These are phyloP conservation scores for Lepraria neglecta DNA, from an alignment of 495 filamentous ascomycete genomes.

Conservation along the genomic window DNA sequence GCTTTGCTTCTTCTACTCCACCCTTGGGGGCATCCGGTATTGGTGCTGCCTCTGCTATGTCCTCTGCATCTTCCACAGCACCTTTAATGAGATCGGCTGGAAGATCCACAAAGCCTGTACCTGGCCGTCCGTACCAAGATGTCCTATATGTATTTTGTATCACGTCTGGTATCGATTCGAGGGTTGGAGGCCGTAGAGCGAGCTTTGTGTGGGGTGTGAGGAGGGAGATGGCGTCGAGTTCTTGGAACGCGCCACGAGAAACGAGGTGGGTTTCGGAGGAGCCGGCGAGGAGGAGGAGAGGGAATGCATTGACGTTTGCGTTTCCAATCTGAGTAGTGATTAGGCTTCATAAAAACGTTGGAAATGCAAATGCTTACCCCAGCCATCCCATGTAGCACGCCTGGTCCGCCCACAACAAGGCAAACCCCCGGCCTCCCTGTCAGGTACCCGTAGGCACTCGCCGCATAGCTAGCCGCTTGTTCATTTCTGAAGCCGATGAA, in stretches of 20 bases:
- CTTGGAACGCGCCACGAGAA: slow-evolving; percentile 56
- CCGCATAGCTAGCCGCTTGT: slow-evolving; percentile 59
- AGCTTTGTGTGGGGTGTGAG: slow-evolving; percentile 55
- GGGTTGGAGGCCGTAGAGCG: slow-evolving; percentile 43
- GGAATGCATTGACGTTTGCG: slow-evolving; percentile 52
- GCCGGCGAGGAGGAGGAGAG: slow-evolving; percentile 53
- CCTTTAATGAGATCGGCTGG: slow-evolving; percentile 57
- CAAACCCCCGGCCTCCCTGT: slow-evolving; percentile 57
- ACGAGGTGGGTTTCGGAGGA: slow-evolving; percentile 49
- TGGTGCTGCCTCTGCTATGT: slow-evolving; percentile 18
- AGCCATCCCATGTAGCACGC: slow-evolving; percentile 56
- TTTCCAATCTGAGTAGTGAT: slow-evolving; percentile 44
- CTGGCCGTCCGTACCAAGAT: slow-evolving; percentile 54
- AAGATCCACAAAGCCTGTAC: slow-evolving; percentile 54
- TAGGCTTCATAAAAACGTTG: background rate
- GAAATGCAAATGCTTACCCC: slow-evolving; percentile 38
- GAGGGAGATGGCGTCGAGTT: slow-evolving; percentile 54
- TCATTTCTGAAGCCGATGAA: slow-evolving; percentile 64
- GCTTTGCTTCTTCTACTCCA: slow-evolving; percentile 38
- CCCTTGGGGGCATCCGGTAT: slow-evolving; percentile 40
- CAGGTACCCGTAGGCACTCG: slow-evolving; percentile 59
- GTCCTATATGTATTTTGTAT: slow-evolving; percentile 51
- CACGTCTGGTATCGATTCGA: slow-evolving; percentile 45
- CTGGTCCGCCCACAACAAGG: slow-evolving; percentile 60
- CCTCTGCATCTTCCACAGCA: slow-evolving; percentile 23